Evolutionary conservation across 1,284 basidiomycete genomes (phyloP).

Genomic region (Ganoderma meredithae): DNA sequence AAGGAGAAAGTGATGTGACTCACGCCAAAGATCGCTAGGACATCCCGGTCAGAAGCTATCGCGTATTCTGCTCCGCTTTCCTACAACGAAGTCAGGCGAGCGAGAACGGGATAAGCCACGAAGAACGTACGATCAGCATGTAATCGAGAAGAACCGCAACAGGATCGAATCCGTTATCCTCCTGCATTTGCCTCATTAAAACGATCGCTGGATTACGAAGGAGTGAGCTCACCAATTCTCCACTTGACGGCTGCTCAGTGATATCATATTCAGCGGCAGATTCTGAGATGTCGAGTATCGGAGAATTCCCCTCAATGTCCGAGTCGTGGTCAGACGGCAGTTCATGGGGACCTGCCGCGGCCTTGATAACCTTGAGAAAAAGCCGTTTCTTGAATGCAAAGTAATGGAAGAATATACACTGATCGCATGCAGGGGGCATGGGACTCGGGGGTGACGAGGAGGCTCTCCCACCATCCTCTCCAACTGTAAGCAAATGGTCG

Average conservation of each 20-base stretch:
- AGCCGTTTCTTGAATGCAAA: conserved; percentile 22
- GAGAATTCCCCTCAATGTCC: background rate
- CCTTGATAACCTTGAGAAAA: background rate
- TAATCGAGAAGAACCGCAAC: conserved; percentile 22
- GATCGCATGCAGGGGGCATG: background rate
- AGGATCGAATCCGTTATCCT: conserved; percentile 9
- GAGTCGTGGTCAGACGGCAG: background rate
- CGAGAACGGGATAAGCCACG: no score
- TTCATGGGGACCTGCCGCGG: conserved; percentile 18
- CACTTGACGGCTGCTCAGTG: background rate
- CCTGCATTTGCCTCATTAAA: background rate
- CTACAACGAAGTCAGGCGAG: background rate
- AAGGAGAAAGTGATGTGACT: background rate
- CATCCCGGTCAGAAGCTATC: conserved; percentile 10
- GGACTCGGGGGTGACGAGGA: background rate
- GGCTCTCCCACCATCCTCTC: background rate
- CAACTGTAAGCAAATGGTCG: background rate
- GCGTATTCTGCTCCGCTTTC: background rate
- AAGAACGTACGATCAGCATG: conserved; percentile 17
- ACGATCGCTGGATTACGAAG: background rate
- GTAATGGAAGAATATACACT: conserved; percentile 27
- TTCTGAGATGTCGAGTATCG: background rate
- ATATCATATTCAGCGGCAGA: conserved; percentile 3
- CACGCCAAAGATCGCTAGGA: conserved; percentile 4
- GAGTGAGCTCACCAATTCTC: background rate